phyloP scores from a whole-genome alignment of 1,284 basidiomycete genomes.

The Volvariella volvacea region DNA sequence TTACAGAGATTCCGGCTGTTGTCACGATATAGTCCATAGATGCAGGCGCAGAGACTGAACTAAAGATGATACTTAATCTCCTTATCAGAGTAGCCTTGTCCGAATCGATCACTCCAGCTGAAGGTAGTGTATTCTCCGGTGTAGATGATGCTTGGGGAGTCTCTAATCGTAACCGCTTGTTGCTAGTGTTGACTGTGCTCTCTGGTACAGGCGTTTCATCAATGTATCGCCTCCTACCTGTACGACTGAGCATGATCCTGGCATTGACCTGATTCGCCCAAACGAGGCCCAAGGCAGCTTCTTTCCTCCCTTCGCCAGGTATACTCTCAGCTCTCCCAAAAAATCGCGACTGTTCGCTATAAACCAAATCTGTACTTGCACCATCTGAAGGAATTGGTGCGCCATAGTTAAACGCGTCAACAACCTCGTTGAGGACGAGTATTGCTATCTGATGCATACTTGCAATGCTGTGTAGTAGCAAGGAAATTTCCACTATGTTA shows the following conservation, averaged over 20 bases:
- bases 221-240: slow-evolving; percentile 58
- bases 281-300: slow-evolving; percentile 78
- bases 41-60: slow-evolving; percentile 46
- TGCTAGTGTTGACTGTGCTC: slow-evolving; percentile 6
- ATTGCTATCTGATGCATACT: slow-evolving; percentile 60
- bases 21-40: slow-evolving; percentile 73
- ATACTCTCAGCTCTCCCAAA: slow-evolving; percentile 62
- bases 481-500: slow-evolving; percentile 59
- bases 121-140: background rate
- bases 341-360: slow-evolving; percentile 70
- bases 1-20: slow-evolving; percentile 43
- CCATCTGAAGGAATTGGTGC: slow-evolving; percentile 15
- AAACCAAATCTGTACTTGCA: slow-evolving; percentile 39
- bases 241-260: slow-evolving; percentile 77
- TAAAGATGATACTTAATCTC: slow-evolving; percentile 70
- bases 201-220: slow-evolving; percentile 22
- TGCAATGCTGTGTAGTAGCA: slow-evolving; percentile 64
- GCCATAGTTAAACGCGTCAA: slow-evolving; percentile 57
- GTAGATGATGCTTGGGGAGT: background rate
- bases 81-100: slow-evolving; percentile 46
- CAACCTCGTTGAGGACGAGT: slow-evolving; percentile 82
- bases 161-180: slow-evolving; percentile 23
- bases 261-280: slow-evolving; percentile 90
- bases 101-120: background rate
- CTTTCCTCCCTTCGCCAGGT: slow-evolving; percentile 56